Evolutionary conservation across 371 early-diverging fungal species (phyloP).

Genomic region (Mortierella sp.): DNA sequence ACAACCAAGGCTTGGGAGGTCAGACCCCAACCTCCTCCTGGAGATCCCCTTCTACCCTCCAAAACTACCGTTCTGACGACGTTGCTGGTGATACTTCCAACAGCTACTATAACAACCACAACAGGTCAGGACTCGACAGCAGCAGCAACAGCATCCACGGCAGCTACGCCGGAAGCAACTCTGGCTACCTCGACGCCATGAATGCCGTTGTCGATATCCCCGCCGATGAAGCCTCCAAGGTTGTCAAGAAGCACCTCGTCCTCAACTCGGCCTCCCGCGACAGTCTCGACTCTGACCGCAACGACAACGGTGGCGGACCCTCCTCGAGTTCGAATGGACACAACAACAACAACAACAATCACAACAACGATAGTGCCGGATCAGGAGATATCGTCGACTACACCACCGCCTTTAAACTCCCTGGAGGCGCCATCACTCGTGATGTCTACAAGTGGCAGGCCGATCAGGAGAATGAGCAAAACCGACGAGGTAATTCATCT

Average conservation of each 20-base stretch:
- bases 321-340: constrained; percentile 45
- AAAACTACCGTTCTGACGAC: constrained; percentile 44
- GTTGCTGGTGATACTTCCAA: constrained; percentile 10
- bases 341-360: constrained; percentile 23
- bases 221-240: constrained; percentile 78
- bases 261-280: constrained; percentile 62
- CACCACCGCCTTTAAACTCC: constrained; percentile 67
- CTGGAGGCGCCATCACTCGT: constrained; percentile 86
- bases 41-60: constrained; percentile 57
- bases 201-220: constrained; percentile 65
- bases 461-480: constrained; percentile 71
- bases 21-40: constrained; percentile 48
- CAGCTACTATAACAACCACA: neutral
- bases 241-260: constrained; percentile 80
- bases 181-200: constrained; percentile 25
- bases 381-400: constrained; percentile 56
- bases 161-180: constrained; percentile 18
- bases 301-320: constrained; percentile 39
- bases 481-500: constrained; percentile 57
- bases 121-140: constrained; percentile 36
- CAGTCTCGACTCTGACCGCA: constrained; percentile 47
- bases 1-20: neutral
- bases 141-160: constrained; percentile 44
- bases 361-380: constrained; percentile 47
- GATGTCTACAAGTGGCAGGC: constrained; percentile 96